Base-by-base conservation (phyloP, 2,329 filamentous ascomycete genomes). In the Penicillium paneum region DNA sequence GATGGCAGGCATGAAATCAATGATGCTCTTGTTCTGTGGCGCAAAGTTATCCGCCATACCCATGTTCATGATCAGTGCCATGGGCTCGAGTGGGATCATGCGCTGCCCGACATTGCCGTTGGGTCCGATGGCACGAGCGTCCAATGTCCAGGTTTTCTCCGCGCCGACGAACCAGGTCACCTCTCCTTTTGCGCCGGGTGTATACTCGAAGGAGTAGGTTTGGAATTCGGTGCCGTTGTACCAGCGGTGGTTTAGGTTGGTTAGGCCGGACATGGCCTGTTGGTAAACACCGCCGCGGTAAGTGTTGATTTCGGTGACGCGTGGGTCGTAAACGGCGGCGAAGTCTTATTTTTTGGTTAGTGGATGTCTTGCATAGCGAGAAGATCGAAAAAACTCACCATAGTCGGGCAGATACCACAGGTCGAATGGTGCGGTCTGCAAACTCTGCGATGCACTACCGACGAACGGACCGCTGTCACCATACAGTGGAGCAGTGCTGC, bases 91-190 rank as follows among this genome's bases (percentile, higher is more conserved):
- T 0, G 86, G 85, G 48, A 89, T 82, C 19, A 81, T 71, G 60
- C 87, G 77, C 61, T 86, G 82, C 7, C 84, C 86, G 53, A 90
- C 74, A 65, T 90, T 90, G 54, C 86, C 87, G 58, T 89, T 89
- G 1, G 85, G 83, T 5, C 85, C 82, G 15, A 88, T 73, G 2
- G 86, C 77, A 36, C 81, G 74, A 31, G 74, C 81, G 56, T 83
- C 79, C 51, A 89, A 70, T 35, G 83, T 86, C 83, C 84, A 89
- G 2, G 83, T 87, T 52, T 83, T 81, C 5, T 83, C 76, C 35
- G 83, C 76, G 26, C 86, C 87, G 24, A 90, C 83, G 61, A 84
- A 85, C 86, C 86, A 90, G n/a, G 80, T 82, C 17, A 89, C 79
- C 51, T 83, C 79, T 1, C 86, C 87, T 15, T 76, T 66, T 0